Base-by-base conservation (phyloP, 805 yeast genomes). In the Candida hungchunana region DNA sequence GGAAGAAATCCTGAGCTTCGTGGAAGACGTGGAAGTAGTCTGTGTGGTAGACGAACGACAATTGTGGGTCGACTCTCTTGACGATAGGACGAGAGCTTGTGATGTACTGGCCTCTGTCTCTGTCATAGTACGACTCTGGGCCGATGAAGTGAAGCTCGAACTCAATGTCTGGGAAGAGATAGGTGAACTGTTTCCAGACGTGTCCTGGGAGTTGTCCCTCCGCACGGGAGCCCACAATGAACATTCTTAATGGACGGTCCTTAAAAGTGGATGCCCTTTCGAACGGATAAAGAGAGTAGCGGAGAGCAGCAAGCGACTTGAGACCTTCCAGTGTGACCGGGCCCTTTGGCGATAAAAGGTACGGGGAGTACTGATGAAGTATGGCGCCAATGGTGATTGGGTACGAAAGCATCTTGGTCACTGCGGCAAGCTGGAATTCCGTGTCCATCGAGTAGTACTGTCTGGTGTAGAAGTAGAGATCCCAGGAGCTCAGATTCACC, bases 401-500 rank as follows among this genome's bases (percentile, higher is more conserved):
- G 60, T 87, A 93, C 36, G 94, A 84, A 56, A 93, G 73, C 75
- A 90, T 84, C 59, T 93, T 93, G 14, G 97, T 87, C 22, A 88
- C 89, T 4, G 95, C 94, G 1, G 97, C 97, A 55, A 90, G 67
- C 60, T 90, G 94, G 66, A 86, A 90, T 60, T 89, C 96, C 5
- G 96, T 84, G 61, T 93, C 96, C 97, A 93, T 90, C 5, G 97
- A 90, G 51, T 79, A 82, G 59, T 86, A 93, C 50, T 82, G 82
- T 58, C 98, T 74, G 0, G 97, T 90, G 61, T 90, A 93, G 56
- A 93, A 82, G 53, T 77, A 90, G 8, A 93, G 69, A 61, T 93
- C 97, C 98, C 98, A 93, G 58, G 75, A 79, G 32, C 79, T 68
- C 56, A 87, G 75, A 56, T 87, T 88, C 42, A 88, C 77, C 42